A percentile compares a stretch with the other conserved stretches of the same genome.
Conservation (phyloP, 2,329 filamentous ascomycete genomes). For the Fusarium domesticum region DNA sequence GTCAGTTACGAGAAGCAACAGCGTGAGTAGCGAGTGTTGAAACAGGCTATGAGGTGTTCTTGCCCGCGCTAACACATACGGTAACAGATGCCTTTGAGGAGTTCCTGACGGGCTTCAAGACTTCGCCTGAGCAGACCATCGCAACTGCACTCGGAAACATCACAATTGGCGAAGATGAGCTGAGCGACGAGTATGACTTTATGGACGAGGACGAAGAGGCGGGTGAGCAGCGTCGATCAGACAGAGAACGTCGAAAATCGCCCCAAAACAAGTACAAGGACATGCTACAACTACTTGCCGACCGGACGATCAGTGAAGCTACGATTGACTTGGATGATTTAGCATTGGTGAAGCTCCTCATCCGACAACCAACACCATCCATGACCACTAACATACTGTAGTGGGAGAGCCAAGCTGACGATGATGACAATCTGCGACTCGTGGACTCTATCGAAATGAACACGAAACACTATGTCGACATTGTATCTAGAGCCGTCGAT, state of each 20-base stretch:
- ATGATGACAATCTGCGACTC: conserved; percentile 65
- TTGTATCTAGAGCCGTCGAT: conserved; percentile 85
- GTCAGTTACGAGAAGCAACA: conserved; percentile 89
- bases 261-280: conserved; percentile 85
- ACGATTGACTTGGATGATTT: conserved; percentile 88
- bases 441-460: conserved; percentile 86
- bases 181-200: conserved; percentile 88
- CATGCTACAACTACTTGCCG: conserved; percentile 80
- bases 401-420: conserved; percentile 67
- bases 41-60: conserved; percentile 3
- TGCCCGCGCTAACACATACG: conserved; percentile 29
- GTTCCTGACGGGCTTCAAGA: conserved; percentile 88
- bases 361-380: neutral
- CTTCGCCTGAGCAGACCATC: conserved; percentile 65
- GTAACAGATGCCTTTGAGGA: conserved; percentile 72
- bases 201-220: conserved; percentile 76
- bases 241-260: conserved; percentile 47
- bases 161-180: conserved; percentile 80
- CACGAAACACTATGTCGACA: conserved; percentile 91
- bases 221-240: conserved; percentile 47
- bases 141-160: conserved; percentile 80
- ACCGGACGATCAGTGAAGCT: conserved; percentile 74
- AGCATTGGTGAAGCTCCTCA: conserved; percentile 53
- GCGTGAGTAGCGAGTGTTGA: conserved; percentile 47
- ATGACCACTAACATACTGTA: conserved; percentile 36